These are phyloP conservation scores for Nepenthes mirabilis DNA, from an alignment of 148 eudicot genomes.

Conservation along the genomic window DNA sequence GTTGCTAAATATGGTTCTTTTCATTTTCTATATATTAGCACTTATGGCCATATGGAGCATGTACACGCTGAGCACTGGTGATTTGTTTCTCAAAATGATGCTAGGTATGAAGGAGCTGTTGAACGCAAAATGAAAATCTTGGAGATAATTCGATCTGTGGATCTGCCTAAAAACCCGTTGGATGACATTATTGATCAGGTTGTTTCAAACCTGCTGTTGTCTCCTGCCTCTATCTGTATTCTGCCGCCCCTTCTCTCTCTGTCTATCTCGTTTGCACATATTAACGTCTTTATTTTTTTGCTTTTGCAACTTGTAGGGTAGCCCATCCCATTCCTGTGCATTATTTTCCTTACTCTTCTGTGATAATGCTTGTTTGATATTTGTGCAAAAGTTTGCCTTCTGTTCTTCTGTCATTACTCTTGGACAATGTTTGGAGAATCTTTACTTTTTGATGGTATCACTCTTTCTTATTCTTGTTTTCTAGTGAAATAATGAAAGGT, in stretches of 20 bases:
- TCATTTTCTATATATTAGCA: no score
- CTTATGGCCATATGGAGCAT: no score
- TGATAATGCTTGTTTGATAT: no score
- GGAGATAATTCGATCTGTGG: conserved; percentile 64
- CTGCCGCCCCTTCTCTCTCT: not conserved
- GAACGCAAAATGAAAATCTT: conserved; percentile 60
- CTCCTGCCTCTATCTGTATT: not conserved
- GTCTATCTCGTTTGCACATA: not conserved
- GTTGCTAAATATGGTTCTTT: not conserved
- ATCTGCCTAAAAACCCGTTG: conserved; percentile 93
- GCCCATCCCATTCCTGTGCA: no score
- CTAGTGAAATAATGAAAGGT: no score
- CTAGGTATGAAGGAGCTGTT: conserved; percentile 74
- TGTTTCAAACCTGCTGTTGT: conserved; percentile 1
- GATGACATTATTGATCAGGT: conserved; percentile 99
- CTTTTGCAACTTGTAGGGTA: not conserved
- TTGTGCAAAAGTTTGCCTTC: no score
- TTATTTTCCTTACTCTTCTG: no score
- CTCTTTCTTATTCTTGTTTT: no score
- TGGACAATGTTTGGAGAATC: no score
- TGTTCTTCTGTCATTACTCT: no score
- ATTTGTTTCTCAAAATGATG: conserved; percentile 2
- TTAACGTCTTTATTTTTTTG: not conserved
- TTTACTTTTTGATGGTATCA: no score
- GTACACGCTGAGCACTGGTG: not conserved